Percentiles rank a stretch among this genome's conserved stretches.
Evolutionary conservation across 352 stramenopile species (phyloP).

Genomic region (Phytophthora pseudosyringae): DNA sequence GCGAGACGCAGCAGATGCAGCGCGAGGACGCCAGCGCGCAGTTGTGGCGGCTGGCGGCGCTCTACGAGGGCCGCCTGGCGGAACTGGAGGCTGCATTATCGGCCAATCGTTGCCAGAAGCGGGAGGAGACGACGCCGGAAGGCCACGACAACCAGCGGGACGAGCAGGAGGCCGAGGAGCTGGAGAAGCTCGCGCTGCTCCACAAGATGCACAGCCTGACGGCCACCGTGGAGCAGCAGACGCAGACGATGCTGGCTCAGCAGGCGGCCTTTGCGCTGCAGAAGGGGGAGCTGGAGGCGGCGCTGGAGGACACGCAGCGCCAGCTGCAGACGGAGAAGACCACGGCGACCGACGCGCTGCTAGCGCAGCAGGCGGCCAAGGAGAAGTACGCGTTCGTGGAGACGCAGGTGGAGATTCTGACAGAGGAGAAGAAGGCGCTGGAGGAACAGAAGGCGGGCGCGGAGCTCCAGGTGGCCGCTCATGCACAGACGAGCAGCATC

Average conservation of each 20-base stretch:
- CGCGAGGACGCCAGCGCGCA: slow-evolving; percentile 32
- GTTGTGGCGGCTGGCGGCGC: slow-evolving; percentile 19
- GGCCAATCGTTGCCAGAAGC: slow-evolving; percentile 28
- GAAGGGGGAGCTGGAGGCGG: slow-evolving; percentile 30
- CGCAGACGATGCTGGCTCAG: slow-evolving; percentile 24
- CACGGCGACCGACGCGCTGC: slow-evolving; percentile 17
- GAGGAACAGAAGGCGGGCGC: slow-evolving; percentile 17
- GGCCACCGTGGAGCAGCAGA: slow-evolving; percentile 31
- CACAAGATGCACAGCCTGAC: slow-evolving; percentile 34
- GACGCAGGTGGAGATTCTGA: slow-evolving; percentile 30
- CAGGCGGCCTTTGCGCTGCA: slow-evolving; percentile 28
- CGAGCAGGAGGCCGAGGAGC: slow-evolving; percentile 5
- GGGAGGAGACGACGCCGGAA: slow-evolving; percentile 8
- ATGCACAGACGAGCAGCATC: slow-evolving; percentile 37
- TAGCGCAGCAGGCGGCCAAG: slow-evolving; percentile 26
- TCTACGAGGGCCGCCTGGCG: slow-evolving; percentile 20
- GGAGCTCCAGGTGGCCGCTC: slow-evolving; percentile 18
- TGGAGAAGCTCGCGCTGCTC: slow-evolving; percentile 32
- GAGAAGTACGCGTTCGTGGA: slow-evolving; percentile 36
- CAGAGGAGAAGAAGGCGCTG: slow-evolving; percentile 22
- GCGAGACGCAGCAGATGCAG: slow-evolving; percentile 38
- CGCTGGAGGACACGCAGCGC: slow-evolving; percentile 23
- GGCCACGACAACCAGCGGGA: slow-evolving; percentile 28
- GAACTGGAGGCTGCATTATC: slow-evolving; percentile 20
- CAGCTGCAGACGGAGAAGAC: slow-evolving; percentile 22